Percentiles rank a stretch among this genome's conserved stretches.
These are phyloP conservation scores for Pholiota adiposa DNA, from an alignment of 1,284 basidiomycete species.

Conservation along the genomic window DNA sequence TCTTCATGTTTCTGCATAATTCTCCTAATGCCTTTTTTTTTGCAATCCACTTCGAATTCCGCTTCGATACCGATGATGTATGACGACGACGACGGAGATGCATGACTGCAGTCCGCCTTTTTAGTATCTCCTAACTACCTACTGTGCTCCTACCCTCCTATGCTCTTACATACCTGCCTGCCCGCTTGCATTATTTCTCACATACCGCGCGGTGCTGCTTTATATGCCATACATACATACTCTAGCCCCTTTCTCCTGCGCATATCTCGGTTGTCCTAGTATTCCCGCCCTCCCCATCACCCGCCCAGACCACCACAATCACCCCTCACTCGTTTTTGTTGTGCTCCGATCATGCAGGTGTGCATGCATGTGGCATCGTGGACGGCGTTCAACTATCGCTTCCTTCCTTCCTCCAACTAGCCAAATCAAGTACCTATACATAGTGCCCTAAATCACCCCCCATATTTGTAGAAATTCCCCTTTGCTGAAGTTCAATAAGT, in stretches of 20 bases:
- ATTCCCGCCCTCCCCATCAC: not conserved
- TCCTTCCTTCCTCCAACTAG: not conserved
- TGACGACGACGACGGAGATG: not conserved
- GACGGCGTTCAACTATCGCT: not conserved
- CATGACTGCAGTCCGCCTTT: not conserved
- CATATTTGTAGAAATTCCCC: not conserved
- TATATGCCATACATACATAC: not conserved
- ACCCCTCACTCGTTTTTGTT: not conserved
- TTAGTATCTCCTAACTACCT: not conserved
- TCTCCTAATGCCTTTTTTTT: not conserved
- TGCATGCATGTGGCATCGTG: not conserved
- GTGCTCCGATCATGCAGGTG: not conserved
- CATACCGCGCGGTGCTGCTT: not conserved
- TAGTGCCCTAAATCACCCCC: not conserved
- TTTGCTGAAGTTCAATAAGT: conserved; percentile 19
- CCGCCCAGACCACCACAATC: not conserved
- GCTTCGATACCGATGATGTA: not conserved
- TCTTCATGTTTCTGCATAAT: conserved; percentile 7
- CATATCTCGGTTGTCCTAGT: not conserved
- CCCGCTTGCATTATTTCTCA: not conserved
- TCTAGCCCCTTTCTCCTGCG: not conserved
- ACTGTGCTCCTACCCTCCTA: not conserved
- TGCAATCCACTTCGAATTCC: not conserved
- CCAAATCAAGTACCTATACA: conserved; percentile 9
- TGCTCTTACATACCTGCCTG: too few species aligned